These are phyloP conservation scores for Cyclotella cryptica DNA, from an alignment of 108 stramenopile genomes.

Conservation along the genomic window DNA sequence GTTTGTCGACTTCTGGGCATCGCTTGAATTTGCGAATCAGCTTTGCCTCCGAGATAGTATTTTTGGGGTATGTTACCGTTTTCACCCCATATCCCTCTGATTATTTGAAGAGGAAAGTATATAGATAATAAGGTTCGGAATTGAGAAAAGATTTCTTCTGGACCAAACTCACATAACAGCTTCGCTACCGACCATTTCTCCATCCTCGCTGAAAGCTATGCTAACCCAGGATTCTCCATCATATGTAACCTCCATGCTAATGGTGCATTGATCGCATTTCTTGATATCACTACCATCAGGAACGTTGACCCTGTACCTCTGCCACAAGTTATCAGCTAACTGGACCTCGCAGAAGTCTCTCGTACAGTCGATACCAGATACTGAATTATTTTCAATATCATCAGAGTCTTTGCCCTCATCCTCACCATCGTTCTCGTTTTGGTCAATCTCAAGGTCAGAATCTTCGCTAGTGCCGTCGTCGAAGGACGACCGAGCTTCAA, in stretches of 20 bases:
- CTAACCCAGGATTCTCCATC: constrained; percentile 33
- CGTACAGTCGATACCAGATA: neutral
- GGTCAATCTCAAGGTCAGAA: too few species aligned
- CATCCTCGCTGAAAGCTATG: constrained; percentile 38
- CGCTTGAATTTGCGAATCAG: constrained; percentile 38
- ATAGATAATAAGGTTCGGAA: neutral
- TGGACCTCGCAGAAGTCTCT: constrained; percentile 18
- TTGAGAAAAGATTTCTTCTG: neutral
- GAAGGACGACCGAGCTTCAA: too few species aligned
- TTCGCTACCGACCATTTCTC: constrained; percentile 33
- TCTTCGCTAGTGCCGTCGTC: too few species aligned
- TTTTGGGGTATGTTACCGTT: constrained; percentile 42
- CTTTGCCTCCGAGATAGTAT: constrained; percentile 51
- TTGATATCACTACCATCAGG: neutral
- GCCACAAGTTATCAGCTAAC: constrained; percentile 6
- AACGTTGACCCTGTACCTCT: constrained; percentile 14
- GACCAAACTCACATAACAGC: constrained; percentile 30
- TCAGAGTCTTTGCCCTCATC: too few species aligned
- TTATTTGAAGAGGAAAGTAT: neutral
- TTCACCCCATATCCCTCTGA: constrained; percentile 41
- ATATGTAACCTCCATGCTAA: constrained; percentile 24
- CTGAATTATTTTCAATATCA: too few species aligned
- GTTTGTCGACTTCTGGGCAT: constrained; percentile 62
- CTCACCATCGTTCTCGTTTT: too few species aligned
- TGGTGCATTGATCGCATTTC: constrained; percentile 19